Conservation (phyloP, 1,284 basidiomycete species). For the Earliella scabrosa region DNA sequence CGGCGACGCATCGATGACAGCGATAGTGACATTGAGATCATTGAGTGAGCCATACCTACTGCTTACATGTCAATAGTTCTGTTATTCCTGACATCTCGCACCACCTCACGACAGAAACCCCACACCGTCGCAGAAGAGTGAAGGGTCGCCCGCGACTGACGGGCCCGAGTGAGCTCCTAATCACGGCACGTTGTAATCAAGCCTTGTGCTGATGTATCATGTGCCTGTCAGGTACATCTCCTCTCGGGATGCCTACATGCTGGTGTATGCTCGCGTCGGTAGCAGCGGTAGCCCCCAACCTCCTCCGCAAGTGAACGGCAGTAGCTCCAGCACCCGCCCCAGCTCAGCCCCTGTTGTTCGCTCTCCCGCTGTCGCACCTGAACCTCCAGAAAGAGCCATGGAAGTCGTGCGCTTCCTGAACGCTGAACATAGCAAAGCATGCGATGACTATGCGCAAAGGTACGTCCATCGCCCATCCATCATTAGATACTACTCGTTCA, state of each 20-base stretch:
- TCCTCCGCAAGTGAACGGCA: not conserved
- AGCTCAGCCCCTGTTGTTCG: not conserved
- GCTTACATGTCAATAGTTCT: too few species aligned
- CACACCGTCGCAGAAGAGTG: conserved; percentile 4
- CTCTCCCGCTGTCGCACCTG: conserved; percentile 9
- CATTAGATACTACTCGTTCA: not conserved
- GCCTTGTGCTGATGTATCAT: too few species aligned
- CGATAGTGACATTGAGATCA: conserved; percentile 57
- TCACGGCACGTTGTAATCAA: too few species aligned
- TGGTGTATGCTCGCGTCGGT: conserved; percentile 71
- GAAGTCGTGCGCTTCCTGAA: conserved; percentile 63
- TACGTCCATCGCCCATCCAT: conserved; percentile 34
- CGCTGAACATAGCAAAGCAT: conserved; percentile 51
- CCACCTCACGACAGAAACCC: conserved; percentile 8
- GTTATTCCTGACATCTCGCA: not conserved
- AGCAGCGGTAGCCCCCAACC: not conserved
- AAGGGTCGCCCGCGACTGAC: conserved; percentile 8
- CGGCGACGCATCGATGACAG: conserved; percentile 58
- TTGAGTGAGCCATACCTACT: conserved; percentile 35
- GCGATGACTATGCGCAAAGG: conserved; percentile 55
- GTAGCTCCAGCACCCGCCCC: not conserved
- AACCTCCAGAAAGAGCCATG: conserved; percentile 57
- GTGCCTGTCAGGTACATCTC: conserved; percentile 39
- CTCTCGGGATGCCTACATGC: conserved; percentile 91
- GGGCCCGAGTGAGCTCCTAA: conserved; percentile 27